Evolutionary conservation across 257 asterid genomes (phyloP).

Genomic region (Nicotiana undulata): DNA sequence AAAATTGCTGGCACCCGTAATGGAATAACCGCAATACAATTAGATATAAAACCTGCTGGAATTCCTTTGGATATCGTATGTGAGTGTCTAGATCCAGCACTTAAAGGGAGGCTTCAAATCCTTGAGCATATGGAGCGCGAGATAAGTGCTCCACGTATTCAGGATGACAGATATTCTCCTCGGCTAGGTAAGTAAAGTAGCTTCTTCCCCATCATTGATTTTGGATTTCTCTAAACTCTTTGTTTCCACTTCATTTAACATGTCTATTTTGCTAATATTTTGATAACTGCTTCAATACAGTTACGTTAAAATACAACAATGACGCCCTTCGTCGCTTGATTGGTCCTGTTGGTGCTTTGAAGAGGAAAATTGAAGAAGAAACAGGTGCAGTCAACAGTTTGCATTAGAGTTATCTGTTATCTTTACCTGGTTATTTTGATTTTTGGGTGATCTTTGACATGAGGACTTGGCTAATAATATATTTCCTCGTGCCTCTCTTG

Average conservation of each 20-base stretch:
- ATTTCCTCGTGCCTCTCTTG: not conserved
- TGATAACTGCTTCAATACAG: constrained; percentile 32
- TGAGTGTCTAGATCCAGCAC: constrained; percentile 72
- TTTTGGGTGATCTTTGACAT: not conserved
- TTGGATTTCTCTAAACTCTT: not conserved
- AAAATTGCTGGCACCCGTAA: constrained; percentile 92
- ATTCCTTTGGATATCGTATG: constrained; percentile 88
- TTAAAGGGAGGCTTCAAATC: constrained; percentile 69
- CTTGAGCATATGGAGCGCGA: constrained; percentile 88
- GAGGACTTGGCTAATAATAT: not conserved
- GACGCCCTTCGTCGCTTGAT: constrained; percentile 82
- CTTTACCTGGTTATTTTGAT: not conserved
- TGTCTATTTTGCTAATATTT: constrained; percentile 13
- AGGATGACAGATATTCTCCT: constrained; percentile 69
- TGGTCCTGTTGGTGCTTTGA: constrained; percentile 93
- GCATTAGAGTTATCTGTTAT: not conserved
- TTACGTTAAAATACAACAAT: constrained; percentile 66
- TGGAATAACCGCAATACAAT: constrained; percentile 91
- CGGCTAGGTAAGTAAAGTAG: constrained; percentile 46
- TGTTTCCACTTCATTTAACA: constrained; percentile 7
- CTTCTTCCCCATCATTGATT: not conserved
- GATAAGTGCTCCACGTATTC: constrained; percentile 69
- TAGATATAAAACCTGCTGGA: constrained; percentile 98
- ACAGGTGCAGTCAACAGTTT: constrained; percentile 45
- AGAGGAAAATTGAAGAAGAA: constrained; percentile 92